Conservation (phyloP, 148 eudicot species). For the Arctostaphylos glauca region DNA sequence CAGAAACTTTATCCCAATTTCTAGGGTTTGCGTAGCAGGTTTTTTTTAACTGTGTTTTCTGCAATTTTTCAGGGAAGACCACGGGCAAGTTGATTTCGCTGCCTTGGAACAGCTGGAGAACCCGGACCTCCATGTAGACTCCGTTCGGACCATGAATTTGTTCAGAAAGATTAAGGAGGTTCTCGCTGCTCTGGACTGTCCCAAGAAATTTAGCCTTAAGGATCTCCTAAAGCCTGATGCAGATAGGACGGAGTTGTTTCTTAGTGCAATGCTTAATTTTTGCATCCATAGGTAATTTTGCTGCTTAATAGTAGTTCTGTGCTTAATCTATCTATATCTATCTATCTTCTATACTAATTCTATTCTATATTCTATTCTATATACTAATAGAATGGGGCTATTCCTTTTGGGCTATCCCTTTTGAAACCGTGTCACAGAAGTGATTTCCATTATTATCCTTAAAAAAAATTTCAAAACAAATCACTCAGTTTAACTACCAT, state of each 20-base stretch:
- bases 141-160: constrained; percentile 51
- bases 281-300: constrained; percentile 53
- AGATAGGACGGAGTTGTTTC: constrained; percentile 52
- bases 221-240: constrained; percentile 74
- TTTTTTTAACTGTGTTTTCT: neutral
- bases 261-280: constrained; percentile 69
- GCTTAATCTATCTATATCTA: too few species aligned
- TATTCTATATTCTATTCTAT: too few species aligned
- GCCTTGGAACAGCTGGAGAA: constrained; percentile 71
- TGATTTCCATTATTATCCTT: too few species aligned
- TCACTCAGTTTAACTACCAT: too few species aligned
- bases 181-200: constrained; percentile 50
- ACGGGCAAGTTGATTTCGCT: constrained; percentile 59
- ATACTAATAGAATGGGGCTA: too few species aligned
- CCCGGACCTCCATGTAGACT: constrained; percentile 68
- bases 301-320: neutral
- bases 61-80: constrained; percentile 60
- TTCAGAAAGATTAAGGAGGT: constrained; percentile 44
- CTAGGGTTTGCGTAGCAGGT: neutral
- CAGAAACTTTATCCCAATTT: constrained; percentile 13
- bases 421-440: too few species aligned
- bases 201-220: constrained; percentile 42
- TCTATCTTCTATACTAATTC: too few species aligned
- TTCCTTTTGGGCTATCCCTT: too few species aligned
- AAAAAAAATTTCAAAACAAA: too few species aligned